Base-by-base conservation (phyloP, 2,329 filamentous ascomycete genomes). In the Botrytis galanthina region DNA sequence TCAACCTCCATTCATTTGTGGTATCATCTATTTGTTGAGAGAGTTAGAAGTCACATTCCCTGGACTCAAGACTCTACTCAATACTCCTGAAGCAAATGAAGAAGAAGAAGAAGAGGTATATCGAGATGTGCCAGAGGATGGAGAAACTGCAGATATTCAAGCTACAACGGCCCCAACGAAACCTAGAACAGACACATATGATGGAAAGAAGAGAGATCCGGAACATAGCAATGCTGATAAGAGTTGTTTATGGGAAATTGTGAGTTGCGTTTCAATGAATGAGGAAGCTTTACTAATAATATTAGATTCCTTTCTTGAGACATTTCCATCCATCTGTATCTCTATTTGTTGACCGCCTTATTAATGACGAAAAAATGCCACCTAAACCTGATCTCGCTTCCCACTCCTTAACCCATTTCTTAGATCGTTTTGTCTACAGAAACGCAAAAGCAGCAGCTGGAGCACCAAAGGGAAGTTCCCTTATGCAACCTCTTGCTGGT, bases 351-450 rank as follows among this genome's bases (percentile, higher is more conserved):
- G 85, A 87, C 26, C 90, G 91, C 73, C 84, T 98, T 57, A 83
- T 97, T 14, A 85, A 88, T 68, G 88, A 90, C 74, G 88, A 91
- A 76, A 87, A 90, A 70, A 90, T 93, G 82, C 91, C 93, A 74
- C 90, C 93, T 75, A 98, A 98, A 82, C 95, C 96, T 0, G 96
- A 99, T 79, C 87, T 98, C 70, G 91, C 93, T 26, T 91, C 94
- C 73, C 95, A 98, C 82, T 96, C 93, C 1, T 88, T 99, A 67
- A 96, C 96, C 80, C 92, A 97, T 82, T 99, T 99, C 86, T 87
- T 99, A 73, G 96, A 99, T 83, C 95, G 97, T 78, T 99, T 99
- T 82, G 94, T 97, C n/a, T 99, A 98, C 87, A 92, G 93, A 78
- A 97, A 96, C 79, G 91, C 95, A 75, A 97, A 97, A 86, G 85